These are phyloP conservation scores for Davidsoniella eucalypti DNA, from an alignment of 2,329 filamentous ascomycete species.

Conservation along the genomic window DNA sequence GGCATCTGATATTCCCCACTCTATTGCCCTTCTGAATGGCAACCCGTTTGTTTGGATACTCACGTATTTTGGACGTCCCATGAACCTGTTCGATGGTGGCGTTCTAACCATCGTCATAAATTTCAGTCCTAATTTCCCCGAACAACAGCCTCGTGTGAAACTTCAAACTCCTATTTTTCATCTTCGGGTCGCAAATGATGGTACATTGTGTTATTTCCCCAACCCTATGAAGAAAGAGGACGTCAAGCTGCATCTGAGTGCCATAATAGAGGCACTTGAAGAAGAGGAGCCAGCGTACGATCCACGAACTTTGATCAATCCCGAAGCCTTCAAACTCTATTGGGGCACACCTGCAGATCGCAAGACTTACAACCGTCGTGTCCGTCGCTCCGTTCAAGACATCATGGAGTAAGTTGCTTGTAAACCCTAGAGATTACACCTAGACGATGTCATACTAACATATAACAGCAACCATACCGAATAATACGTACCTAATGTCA, in stretches of 20 bases:
- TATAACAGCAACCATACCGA: not conserved
- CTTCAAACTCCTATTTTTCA: slow-evolving; percentile 77
- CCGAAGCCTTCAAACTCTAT: slow-evolving; percentile 68
- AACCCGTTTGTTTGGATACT: slow-evolving; percentile 85
- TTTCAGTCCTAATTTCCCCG: slow-evolving; percentile 73
- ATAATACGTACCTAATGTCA: not conserved
- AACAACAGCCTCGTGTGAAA: slow-evolving; percentile 70
- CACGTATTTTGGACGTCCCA: slow-evolving; percentile 79
- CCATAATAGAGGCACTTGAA: slow-evolving; percentile 66
- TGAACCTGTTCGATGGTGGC: slow-evolving; percentile 86
- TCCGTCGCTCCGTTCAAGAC: slow-evolving; percentile 61
- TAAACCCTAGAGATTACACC: too few species aligned
- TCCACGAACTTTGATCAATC: slow-evolving; percentile 71
- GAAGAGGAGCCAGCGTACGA: slow-evolving; percentile 82
- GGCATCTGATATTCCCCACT: slow-evolving; percentile 51
- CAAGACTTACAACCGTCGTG: slow-evolving; percentile 66
- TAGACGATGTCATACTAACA: not conserved
- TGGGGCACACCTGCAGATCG: slow-evolving; percentile 67
- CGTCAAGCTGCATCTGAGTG: slow-evolving; percentile 66
- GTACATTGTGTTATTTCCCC: slow-evolving; percentile 68
- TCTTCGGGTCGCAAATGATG: slow-evolving; percentile 65
- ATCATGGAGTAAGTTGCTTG: slow-evolving; percentile 39
- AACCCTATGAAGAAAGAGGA: slow-evolving; percentile 49
- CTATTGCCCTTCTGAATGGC: slow-evolving; percentile 56
- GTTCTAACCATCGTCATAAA: slow-evolving; percentile 66